phyloP scores from a whole-genome alignment of 2,329 filamentous ascomycete genomes.

The Cladosporium oxysporum region DNA sequence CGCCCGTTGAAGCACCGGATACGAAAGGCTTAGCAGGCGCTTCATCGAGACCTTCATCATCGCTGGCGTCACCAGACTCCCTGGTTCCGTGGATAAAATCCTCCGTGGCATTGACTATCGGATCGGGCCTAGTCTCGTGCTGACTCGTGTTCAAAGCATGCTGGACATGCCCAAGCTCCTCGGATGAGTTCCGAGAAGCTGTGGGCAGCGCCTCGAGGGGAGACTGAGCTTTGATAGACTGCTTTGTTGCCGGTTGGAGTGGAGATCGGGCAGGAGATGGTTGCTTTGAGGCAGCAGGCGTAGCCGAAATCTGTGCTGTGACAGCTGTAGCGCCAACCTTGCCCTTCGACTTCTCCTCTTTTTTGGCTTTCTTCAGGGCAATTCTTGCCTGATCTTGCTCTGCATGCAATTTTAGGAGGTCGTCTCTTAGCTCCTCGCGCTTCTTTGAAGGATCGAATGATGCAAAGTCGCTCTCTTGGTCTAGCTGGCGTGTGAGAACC shows the following conservation, averaged over 20 bases:
- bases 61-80: background rate
- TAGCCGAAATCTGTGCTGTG: background rate
- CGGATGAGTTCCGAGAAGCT: background rate
- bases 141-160: background rate
- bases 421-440: conserved; percentile 64
- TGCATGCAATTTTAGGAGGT: conserved; percentile 64
- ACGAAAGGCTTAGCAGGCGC: background rate
- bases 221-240: background rate
- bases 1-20: background rate
- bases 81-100: background rate
- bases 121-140: background rate
- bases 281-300: background rate
- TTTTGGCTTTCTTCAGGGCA: conserved; percentile 41
- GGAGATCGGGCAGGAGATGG: background rate
- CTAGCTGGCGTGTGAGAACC: conserved; percentile 66
- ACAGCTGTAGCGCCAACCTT: conserved; percentile 8
- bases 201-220: background rate
- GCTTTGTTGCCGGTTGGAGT: background rate
- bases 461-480: conserved; percentile 57
- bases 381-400: conserved; percentile 53
- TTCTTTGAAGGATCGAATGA: conserved; percentile 58
- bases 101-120: background rate
- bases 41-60: background rate
- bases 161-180: background rate
- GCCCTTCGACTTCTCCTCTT: conserved; percentile 13